phyloP scores from a whole-genome alignment of 768 basidiomycete species.

The Nidula microcarpa region DNA sequence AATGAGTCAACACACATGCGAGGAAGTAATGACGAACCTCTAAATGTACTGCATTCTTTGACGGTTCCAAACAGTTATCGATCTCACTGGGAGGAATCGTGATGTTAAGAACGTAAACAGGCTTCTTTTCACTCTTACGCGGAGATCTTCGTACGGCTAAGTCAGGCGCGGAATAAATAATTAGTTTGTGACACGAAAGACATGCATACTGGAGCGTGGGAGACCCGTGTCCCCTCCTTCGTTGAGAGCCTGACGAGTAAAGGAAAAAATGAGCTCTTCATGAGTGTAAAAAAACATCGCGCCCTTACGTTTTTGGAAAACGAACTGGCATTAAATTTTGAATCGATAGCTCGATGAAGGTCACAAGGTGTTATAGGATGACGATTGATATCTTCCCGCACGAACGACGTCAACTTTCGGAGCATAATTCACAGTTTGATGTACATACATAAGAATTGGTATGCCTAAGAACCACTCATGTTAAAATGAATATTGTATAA shows the following conservation, averaged over 20 bases:
- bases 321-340: slow-evolving; percentile 60
- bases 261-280: background rate
- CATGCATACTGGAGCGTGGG: slow-evolving; percentile 37
- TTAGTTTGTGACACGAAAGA: background rate
- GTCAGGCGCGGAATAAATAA: slow-evolving; percentile 9
- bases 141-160: slow-evolving; percentile 68
- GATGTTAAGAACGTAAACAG: slow-evolving; percentile 82
- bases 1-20: slow-evolving; percentile 5
- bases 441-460: slow-evolving; percentile 78
- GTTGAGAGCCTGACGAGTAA: slow-evolving; percentile 53
- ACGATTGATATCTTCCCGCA: slow-evolving; percentile 66
- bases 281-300: background rate
- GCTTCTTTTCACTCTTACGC: slow-evolving; percentile 72
- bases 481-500: slow-evolving; percentile 9
- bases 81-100: slow-evolving; percentile 60
- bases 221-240: slow-evolving; percentile 53
- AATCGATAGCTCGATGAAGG: slow-evolving; percentile 67
- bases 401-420: background rate
- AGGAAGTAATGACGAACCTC: slow-evolving; percentile 41
- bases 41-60: slow-evolving; percentile 65
- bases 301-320: slow-evolving; percentile 69
- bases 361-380: slow-evolving; percentile 67
- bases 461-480: slow-evolving; percentile 42
- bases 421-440: background rate
- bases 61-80: slow-evolving; percentile 80